phyloP scores from a whole-genome alignment of 2,329 filamentous ascomycete genomes.

The Apiospora saccharicola region DNA sequence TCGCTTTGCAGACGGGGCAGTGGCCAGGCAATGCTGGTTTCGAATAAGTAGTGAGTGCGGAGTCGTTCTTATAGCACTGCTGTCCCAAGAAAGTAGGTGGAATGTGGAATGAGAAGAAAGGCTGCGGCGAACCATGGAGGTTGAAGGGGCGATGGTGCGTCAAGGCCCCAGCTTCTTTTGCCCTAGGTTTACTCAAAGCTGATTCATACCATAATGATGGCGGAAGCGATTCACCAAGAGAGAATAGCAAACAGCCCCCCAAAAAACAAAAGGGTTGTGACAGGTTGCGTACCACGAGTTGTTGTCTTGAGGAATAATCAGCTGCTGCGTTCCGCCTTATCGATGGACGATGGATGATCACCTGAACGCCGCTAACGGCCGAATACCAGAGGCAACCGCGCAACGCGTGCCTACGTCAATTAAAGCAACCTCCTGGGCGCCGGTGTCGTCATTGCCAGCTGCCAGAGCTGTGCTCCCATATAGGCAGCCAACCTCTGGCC shows the following conservation, averaged over 20 bases:
- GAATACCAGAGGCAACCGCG: slow-evolving; percentile 25
- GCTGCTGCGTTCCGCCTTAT: slow-evolving; percentile 23
- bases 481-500: neutral
- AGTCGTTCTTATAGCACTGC: neutral
- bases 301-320: slow-evolving; percentile 26
- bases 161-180: slow-evolving; percentile 14
- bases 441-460: slow-evolving; percentile 22
- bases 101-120: neutral
- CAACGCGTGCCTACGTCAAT: slow-evolving; percentile 25
- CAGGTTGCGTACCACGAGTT: slow-evolving; percentile 9
- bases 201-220: slow-evolving; percentile 15
- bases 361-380: slow-evolving; percentile 17
- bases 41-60: neutral
- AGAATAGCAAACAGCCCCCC: neutral
- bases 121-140: neutral
- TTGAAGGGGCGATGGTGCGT: slow-evolving; percentile 17
- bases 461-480: neutral
- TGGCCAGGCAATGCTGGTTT: neutral
- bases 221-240: neutral
- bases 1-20: neutral
- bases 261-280: neutral
- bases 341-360: slow-evolving; percentile 22
- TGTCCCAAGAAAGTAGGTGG: neutral
- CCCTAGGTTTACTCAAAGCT: slow-evolving; percentile 1
- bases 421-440: neutral